Evolutionary conservation across 768 basidiomycete genomes (phyloP), one percentile per base, ranked within the genome.

Genomic region (Boletus subparvulus): DNA sequence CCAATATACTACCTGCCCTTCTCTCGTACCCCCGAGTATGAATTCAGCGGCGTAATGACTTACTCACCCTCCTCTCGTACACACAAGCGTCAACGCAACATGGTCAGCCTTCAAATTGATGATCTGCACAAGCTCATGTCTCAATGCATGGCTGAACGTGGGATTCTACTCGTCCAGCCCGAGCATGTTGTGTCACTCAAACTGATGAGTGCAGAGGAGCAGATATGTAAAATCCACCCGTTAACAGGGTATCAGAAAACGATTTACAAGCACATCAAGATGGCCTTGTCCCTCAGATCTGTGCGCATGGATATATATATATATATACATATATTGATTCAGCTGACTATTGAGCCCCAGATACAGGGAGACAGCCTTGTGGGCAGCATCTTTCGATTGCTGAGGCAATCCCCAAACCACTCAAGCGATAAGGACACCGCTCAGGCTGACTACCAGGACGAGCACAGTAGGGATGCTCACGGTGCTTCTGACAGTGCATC

Each of bases 161-260:
- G 81, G 0, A 59, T 83, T 11, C 61, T 81, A 3, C 64, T 83
- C 2, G 61, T 68, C 11, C 81, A 83, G 47, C 82, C 81, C 0
- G 80, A 83, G 45, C 80, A 83, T 40, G 73, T 80, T 3, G 70
- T 81, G 3, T 82, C 81, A 0, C 77, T 77, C 55, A 70, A 74
- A 53, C 66, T 83, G 32, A 75, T 76, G 74, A 67, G 69, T 0
- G 58, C 81, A 9, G 74, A 82, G 36, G 56, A 52, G 37, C 60
- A 65, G 19, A 50, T 72, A 13, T 32, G 21, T 24, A 4, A n/a
- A n/a, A n/a, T n/a, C n/a, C n/a, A n/a, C n/a, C n/a, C n/a, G n/a
- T n/a, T n/a, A n/a, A n/a, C n/a, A n/a, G n/a, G n/a, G n/a, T n/a
- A n/a, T n/a, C 11, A 33, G 4, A 19, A 10, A 28, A 40, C n/a